These are phyloP conservation scores for Hanseniaspora nectarophila DNA, from an alignment of 805 yeast genomes.

Conservation along the genomic window DNA sequence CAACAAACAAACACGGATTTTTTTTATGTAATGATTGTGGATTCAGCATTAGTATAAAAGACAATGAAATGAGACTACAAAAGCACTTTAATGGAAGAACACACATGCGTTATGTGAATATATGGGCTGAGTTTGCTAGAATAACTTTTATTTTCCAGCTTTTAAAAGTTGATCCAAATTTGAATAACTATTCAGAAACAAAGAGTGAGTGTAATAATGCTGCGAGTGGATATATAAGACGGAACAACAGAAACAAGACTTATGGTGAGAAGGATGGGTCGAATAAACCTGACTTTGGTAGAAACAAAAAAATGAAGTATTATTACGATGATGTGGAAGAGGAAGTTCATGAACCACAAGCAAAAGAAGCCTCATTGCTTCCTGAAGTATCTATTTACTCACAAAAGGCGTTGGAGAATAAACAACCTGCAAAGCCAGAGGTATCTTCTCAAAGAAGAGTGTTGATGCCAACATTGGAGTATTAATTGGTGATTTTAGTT, in stretches of 20 bases:
- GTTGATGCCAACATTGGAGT: conserved; percentile 1
- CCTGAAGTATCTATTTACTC: background rate
- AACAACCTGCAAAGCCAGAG: background rate
- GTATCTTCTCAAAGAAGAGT: background rate
- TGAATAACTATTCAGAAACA: background rate
- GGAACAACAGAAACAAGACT: background rate
- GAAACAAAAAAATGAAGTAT: background rate
- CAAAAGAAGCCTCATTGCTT: background rate
- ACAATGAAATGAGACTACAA: conserved; percentile 75
- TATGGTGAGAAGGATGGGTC: background rate
- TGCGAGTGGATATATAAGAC: background rate
- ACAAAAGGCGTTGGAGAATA: background rate
- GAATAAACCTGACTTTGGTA: background rate
- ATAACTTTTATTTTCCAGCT: conserved; percentile 24
- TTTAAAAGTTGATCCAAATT: conserved; percentile 17
- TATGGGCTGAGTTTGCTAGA: conserved; percentile 47
- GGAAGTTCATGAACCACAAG: background rate
- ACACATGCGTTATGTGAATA: conserved; percentile 68
- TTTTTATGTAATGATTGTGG: conserved; percentile 66
- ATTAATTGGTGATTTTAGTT: background rate
- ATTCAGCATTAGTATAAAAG: conserved; percentile 72
- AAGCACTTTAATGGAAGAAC: conserved; percentile 84
- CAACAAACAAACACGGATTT: conserved; percentile 3
- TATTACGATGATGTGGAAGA: background rate
- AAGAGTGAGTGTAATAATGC: background rate